A percentile compares a stretch with the other conserved stretches of the same genome.
Conservation (phyloP, 2,329 filamentous ascomycete species). For the Ophiostoma piceae region DNA sequence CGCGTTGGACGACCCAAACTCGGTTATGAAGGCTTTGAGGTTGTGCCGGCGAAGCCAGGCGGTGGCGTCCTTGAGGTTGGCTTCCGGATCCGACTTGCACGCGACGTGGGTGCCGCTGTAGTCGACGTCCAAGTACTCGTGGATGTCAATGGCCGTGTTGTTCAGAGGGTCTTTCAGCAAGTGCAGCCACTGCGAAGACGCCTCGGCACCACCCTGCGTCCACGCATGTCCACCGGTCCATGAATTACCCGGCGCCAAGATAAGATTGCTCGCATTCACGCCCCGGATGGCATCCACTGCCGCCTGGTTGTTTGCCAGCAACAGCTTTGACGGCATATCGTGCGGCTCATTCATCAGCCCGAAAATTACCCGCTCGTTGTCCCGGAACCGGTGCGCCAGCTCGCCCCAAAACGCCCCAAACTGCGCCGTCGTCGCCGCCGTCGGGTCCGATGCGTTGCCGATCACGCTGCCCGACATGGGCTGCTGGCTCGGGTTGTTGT, state of each 20-base stretch:
- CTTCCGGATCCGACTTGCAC: not conserved
- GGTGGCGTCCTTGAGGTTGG: not conserved
- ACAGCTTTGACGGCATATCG: constrained; percentile 43
- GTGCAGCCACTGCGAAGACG: constrained; percentile 3
- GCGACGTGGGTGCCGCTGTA: not conserved
- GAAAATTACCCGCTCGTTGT: constrained; percentile 46
- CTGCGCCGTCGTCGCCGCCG: constrained; percentile 43
- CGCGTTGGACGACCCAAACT: not conserved
- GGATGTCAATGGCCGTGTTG: constrained; percentile 10
- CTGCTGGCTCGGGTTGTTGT: constrained; percentile 47
- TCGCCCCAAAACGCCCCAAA: constrained; percentile 48
- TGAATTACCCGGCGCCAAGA: not conserved
- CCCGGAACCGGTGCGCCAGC: constrained; percentile 42
- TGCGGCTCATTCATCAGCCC: constrained; percentile 49
- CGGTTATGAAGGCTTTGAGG: not conserved
- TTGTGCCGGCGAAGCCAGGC: not conserved
- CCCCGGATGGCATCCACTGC: constrained; percentile 42
- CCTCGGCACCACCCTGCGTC: not conserved
- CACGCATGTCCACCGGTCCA: not conserved
- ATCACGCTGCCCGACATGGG: constrained; percentile 46
- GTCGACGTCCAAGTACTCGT: not conserved
- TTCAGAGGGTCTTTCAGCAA: not conserved
- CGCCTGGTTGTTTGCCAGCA: constrained; percentile 45
- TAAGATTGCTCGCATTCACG: not conserved
- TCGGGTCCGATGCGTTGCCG: constrained; percentile 42